These are phyloP conservation scores for Clathrospora elynae DNA, from an alignment of 2,329 filamentous ascomycete species.

Conservation along the genomic window DNA sequence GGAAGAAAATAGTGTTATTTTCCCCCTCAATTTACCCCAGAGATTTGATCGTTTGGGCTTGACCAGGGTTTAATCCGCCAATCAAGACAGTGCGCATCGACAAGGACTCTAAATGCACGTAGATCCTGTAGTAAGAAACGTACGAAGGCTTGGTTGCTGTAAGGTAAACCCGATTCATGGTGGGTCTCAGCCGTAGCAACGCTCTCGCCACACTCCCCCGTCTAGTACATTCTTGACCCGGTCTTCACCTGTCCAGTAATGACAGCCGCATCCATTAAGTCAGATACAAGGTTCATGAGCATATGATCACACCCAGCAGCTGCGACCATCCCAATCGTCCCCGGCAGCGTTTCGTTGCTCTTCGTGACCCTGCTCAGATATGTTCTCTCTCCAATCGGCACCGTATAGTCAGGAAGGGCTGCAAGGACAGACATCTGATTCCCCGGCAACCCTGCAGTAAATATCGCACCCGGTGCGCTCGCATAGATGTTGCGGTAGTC, in stretches of 20 bases:
- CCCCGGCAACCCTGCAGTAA: slow-evolving; percentile 8
- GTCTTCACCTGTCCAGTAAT: slow-evolving; percentile 15
- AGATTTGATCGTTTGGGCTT: slow-evolving; percentile 14
- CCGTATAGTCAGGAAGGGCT: slow-evolving; percentile 13
- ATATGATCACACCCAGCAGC: slow-evolving; percentile 18
- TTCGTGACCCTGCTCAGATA: slow-evolving; percentile 12
- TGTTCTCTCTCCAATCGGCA: slow-evolving; percentile 16
- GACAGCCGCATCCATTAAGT: slow-evolving; percentile 13
- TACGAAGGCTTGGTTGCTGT: neutral
- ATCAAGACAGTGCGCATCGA: too few species aligned
- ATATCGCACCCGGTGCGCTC: slow-evolving; percentile 5
- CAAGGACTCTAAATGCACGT: too few species aligned
- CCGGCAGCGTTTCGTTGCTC: slow-evolving; percentile 17
- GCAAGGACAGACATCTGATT: slow-evolving; percentile 15
- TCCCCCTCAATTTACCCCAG: slow-evolving; percentile 20
- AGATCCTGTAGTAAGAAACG: neutral
- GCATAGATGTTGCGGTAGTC: slow-evolving; percentile 15
- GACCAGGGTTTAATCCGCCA: slow-evolving; percentile 17
- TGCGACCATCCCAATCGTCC: slow-evolving; percentile 20
- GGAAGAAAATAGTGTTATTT: slow-evolving; percentile 5
- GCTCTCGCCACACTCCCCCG: neutral
- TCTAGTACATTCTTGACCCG: slow-evolving; percentile 11
- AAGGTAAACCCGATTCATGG: neutral
- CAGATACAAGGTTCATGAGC: slow-evolving; percentile 17
- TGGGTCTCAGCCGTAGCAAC: neutral